Evolutionary conservation across 2,329 filamentous ascomycete genomes (phyloP), one percentile per base, ranked within the genome.

Genomic region (Blastomyces parvus): DNA sequence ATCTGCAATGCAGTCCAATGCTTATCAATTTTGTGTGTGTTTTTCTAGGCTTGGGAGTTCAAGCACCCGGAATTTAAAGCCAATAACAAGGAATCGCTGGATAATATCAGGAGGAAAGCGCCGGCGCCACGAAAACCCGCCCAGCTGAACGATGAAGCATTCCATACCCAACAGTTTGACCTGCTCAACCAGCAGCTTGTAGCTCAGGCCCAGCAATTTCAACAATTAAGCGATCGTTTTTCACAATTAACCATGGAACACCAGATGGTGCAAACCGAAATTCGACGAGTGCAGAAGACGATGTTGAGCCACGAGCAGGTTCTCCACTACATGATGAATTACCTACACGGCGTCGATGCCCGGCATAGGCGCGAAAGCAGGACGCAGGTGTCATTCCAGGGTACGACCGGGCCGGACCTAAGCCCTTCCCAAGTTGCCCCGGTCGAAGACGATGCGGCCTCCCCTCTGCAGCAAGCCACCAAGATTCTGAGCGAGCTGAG

Each of bases 61-160:
- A 96, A 94, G 74, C 94, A 99, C 72, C 93, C 93, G 14, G 91
- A 96, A 71, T 99, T 99, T 79, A 89, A 91, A 70, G 88, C 89
- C 67, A 93, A 97, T 77, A 95, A 93, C 77, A 97, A 97, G 76
- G 91, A 97, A 73, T 94, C 91, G 56, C 82, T 99, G 58, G 94
- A 99, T 72, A 97, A 97, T 69, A 99, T 99, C 71, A 86, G 91
- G 70, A 84, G 94, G 69, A 99, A 99, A 78, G 93, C 94, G 2
- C 94, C 94, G 0, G 91, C 93, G 1, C 90, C 93, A 2, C 83
- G 93, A 67, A 97, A 97, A 74, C 77, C 83, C 40, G 77, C 82
- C 2, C 83, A 84, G 67, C 78, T 79, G 22, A 88, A 87, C 63
- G 91, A 96, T 61, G 83, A 88, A 56, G 87, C 89, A 63, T 85